Conservation (phyloP, 192 early-diverging fungal genomes). For the Linnemannia schmuckeri region DNA sequence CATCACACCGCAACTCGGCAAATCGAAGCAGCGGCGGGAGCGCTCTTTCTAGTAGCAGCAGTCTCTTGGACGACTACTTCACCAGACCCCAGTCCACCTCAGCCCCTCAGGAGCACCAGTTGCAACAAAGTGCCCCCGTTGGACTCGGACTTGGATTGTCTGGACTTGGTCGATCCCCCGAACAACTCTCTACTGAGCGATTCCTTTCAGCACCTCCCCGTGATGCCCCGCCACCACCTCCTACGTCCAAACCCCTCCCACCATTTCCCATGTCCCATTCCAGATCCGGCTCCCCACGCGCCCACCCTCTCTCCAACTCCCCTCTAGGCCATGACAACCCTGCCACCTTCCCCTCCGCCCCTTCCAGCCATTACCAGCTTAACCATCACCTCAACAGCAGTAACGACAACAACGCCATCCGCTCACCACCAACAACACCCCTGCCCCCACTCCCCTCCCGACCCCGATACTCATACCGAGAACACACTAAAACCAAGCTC, state of each 20-base stretch:
- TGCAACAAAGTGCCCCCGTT: neutral
- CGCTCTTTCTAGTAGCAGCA: neutral
- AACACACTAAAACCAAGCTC: conserved; percentile 29
- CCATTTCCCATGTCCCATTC: conserved; percentile 10
- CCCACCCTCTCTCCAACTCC: neutral
- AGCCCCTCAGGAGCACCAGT: neutral
- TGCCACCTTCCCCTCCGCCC: neutral
- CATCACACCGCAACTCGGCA: neutral
- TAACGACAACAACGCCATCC: neutral
- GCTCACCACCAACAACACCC: conserved; percentile 34
- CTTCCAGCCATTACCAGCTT: neutral
- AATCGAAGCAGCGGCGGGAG: conserved; percentile 22
- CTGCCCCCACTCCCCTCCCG: conserved; percentile 27
- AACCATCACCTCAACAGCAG: neutral
- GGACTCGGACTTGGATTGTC: conserved; percentile 27
- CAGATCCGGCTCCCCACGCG: neutral
- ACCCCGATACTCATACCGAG: conserved; percentile 21
- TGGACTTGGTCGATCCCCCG: conserved; percentile 9
- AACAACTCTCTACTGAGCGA: conserved; percentile 7
- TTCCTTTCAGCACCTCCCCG: conserved; percentile 9
- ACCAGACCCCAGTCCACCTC: neutral
- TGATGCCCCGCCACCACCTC: neutral
- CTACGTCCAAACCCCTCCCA: neutral
- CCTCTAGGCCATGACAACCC: neutral
- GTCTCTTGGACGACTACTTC: conserved; percentile 29